Evolutionary conservation across 768 basidiomycete species (phyloP).

Genomic region (Chlorophyllum brunneum): DNA sequence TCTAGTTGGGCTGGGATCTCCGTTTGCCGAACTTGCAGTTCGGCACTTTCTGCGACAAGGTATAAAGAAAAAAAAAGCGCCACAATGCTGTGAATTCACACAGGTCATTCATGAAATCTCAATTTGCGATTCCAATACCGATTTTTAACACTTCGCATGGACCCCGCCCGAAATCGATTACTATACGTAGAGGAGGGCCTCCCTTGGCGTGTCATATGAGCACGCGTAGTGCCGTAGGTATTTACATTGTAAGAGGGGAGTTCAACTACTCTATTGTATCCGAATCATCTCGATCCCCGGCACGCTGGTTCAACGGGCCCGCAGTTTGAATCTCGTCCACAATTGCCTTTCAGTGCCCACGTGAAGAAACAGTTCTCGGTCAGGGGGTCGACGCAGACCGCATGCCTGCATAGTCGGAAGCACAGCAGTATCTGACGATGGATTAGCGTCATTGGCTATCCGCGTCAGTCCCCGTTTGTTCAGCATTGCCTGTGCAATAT

Average conservation of each 20-base stretch:
- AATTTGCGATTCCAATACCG: background rate
- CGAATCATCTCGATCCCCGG: background rate
- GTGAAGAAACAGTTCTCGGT: constrained; percentile 2
- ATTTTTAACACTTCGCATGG: background rate
- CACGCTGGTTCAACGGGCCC: background rate
- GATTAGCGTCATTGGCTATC: background rate
- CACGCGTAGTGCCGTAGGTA: background rate
- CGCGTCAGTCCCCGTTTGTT: background rate
- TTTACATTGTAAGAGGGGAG: background rate
- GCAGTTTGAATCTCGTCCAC: background rate
- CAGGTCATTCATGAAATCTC: too few species aligned
- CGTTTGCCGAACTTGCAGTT: too few species aligned
- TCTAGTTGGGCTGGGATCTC: too few species aligned
- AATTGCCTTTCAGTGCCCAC: background rate
- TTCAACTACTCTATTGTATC: background rate
- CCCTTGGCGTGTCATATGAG: background rate
- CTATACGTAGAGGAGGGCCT: background rate
- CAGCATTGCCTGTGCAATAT: constrained; percentile 34
- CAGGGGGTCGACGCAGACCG: constrained; percentile 4
- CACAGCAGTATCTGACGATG: background rate
- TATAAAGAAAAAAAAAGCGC: too few species aligned
- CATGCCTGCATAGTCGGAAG: background rate
- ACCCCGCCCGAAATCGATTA: background rate
- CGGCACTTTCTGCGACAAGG: too few species aligned
- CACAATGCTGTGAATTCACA: background rate